Base-by-base conservation (phyloP, 2,329 filamentous ascomycete species). In the Ophiostoma fasciatum region DNA sequence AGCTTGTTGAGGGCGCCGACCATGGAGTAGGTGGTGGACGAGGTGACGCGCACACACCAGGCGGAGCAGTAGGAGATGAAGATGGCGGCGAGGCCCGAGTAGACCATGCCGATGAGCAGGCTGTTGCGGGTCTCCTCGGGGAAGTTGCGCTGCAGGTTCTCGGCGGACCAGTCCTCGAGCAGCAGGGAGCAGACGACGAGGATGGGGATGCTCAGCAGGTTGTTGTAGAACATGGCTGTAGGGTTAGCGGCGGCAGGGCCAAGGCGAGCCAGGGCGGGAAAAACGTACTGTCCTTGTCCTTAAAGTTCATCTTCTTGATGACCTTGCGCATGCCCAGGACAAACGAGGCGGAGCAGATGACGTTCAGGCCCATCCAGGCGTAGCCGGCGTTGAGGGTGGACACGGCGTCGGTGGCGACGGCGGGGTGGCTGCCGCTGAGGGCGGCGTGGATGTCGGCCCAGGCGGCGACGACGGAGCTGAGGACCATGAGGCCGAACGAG, bases 21-120 rank as follows among this genome's bases (percentile, higher is more conserved):
- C 88, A 98, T 96, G 21, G 83, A 93, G 66, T 96, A 98, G 3
- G 90, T 98, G 8, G 90, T 98, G 14, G 87, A 94, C 0, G 87
- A 93, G 7, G 90, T 96, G 45, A 94, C 82, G 47, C 90, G 87
- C 45, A 98, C 92, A 55, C 90, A 96, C 90, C 90, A 98, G 26
- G 90, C 90, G 13, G 88, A 94, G 53, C 85, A 92, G 70, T 98
- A 98, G n/a, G 88, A 96, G 59, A 98, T 98, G 63, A 94, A 94
- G 52, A 96, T 87, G 34, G 87, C 82, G 25, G 78, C 87, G 36
- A 94, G 68, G 41, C 90, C 90, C 5, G 90, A 94, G 60, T 96
- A 81, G 51, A 96, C 63, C 82, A 96, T 94, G 52, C 87, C 82
- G 41, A 81, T 62, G 47, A 93, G 70, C 48, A 94, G 75, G 48